These are phyloP conservation scores for Sporobolomyces roseus DNA, from an alignment of 768 basidiomycete genomes.

Conservation along the genomic window DNA sequence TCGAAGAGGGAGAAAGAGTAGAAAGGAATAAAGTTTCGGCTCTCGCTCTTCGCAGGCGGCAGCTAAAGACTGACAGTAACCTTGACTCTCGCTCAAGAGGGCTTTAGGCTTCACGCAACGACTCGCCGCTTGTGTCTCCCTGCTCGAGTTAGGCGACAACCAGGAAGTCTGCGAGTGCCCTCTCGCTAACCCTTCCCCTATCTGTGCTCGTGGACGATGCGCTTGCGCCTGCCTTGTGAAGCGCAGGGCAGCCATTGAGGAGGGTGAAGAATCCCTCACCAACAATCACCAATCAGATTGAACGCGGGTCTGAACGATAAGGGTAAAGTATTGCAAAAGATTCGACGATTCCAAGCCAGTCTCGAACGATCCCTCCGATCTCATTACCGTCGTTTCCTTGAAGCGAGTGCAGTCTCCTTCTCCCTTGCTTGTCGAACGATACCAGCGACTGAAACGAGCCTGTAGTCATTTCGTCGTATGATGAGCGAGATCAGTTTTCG, in stretches of 20 bases:
- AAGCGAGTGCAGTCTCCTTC: conserved; percentile 12
- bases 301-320: too few relatives aligned
- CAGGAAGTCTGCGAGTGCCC: conserved; percentile 1
- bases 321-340: too few relatives aligned
- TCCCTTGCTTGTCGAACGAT: conserved; percentile 24
- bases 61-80: too few relatives aligned
- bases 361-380: background rate
- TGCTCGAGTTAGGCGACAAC: conserved; percentile 17
- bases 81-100: too few relatives aligned
- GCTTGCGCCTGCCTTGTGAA: too few relatives aligned
- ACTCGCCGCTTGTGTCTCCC: conserved; percentile 27
- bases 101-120: too few relatives aligned
- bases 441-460: conserved; percentile 33
- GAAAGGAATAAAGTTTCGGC: background rate
- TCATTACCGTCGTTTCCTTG: conserved; percentile 23
- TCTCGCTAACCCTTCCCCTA: background rate
- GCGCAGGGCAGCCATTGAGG: too few relatives aligned
- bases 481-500: too few relatives aligned
- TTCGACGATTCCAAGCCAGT: background rate
- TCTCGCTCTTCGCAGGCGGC: too few relatives aligned
- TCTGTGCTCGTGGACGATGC: conserved; percentile 20
- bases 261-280: too few relatives aligned
- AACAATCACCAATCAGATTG: too few relatives aligned
- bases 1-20: background rate
- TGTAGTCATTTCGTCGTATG: too few relatives aligned